phyloP scores from a whole-genome alignment of 2,329 filamentous ascomycete genomes.

The Escovopsis sp. region DNA sequence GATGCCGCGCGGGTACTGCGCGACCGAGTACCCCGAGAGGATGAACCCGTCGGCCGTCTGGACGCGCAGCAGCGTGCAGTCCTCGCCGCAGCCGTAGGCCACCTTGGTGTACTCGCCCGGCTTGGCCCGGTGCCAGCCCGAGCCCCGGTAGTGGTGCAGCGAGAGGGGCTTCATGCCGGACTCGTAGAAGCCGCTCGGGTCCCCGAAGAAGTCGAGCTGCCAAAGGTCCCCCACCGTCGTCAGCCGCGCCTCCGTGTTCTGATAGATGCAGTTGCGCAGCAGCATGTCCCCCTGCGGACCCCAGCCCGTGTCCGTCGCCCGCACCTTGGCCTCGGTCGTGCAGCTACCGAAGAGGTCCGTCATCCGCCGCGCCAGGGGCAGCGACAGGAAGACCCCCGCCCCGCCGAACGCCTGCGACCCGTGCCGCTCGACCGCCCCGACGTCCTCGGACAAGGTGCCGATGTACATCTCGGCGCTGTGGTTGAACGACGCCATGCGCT shows the following conservation, averaged over 20 bases:
- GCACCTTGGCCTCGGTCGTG: slow-evolving; percentile 34
- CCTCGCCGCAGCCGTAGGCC: slow-evolving; percentile 43
- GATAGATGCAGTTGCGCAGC: slow-evolving; percentile 49
- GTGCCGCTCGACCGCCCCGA: slow-evolving; percentile 43
- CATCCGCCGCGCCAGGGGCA: slow-evolving; percentile 31
- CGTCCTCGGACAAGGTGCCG: slow-evolving; percentile 46
- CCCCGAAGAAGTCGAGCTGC: slow-evolving; percentile 45
- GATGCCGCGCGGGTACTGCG: slow-evolving; percentile 38
- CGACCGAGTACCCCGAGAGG: slow-evolving; percentile 45
- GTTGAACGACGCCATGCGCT: slow-evolving; percentile 38
- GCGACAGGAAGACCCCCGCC: slow-evolving; percentile 47
- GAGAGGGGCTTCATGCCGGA: slow-evolving; percentile 44
- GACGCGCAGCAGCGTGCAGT: slow-evolving; percentile 46
- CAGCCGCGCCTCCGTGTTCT: slow-evolving; percentile 43
- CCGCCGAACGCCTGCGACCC: slow-evolving; percentile 51
- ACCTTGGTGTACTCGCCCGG: slow-evolving; percentile 43
- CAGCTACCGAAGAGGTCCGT: slow-evolving; percentile 30
- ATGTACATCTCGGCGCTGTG: slow-evolving; percentile 40
- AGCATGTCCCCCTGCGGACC: slow-evolving; percentile 47
- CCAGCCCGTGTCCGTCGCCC: slow-evolving; percentile 42
- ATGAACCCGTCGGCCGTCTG: slow-evolving; percentile 37
- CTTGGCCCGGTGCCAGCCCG: slow-evolving; percentile 39
- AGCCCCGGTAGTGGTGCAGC: slow-evolving; percentile 50
- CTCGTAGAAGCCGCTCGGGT: slow-evolving; percentile 51
- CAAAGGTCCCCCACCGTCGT: slow-evolving; percentile 42